Evolutionary conservation across 2,329 filamentous ascomycete genomes (phyloP).

Genomic region (Penicillium italicum): DNA sequence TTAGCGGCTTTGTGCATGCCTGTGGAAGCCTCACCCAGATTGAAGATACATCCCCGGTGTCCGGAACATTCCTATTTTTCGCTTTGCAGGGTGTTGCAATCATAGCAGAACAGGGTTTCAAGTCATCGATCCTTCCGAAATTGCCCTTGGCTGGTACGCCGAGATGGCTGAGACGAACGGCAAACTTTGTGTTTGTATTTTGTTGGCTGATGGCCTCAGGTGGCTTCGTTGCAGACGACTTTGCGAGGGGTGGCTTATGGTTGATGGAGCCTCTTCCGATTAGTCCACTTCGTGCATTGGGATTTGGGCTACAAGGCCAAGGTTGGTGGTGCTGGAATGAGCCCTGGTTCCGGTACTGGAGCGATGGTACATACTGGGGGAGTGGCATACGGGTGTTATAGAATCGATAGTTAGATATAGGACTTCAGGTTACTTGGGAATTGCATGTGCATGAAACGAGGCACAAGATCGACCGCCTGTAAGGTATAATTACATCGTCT

Average conservation of each 20-base stretch:
- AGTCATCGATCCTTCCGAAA: constrained; percentile 35
- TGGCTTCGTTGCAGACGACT: constrained; percentile 68
- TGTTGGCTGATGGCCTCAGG: constrained; percentile 67
- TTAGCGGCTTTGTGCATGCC: constrained; percentile 58
- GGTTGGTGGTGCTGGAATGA: constrained; percentile 65
- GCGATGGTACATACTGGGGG: constrained; percentile 62
- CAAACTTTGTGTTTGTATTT: constrained; percentile 61
- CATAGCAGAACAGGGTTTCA: constrained; percentile 52
- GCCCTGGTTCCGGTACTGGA: constrained; percentile 56
- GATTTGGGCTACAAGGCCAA: constrained; percentile 59
- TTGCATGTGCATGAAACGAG: neutral
- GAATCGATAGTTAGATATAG: neutral
- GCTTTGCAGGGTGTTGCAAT: constrained; percentile 65
- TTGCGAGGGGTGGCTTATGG: constrained; percentile 71
- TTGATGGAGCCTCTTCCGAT: constrained; percentile 77
- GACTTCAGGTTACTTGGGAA: neutral
- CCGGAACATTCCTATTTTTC: constrained; percentile 65
- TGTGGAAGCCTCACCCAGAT: constrained; percentile 65
- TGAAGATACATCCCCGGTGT: constrained; percentile 55
- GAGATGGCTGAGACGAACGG: constrained; percentile 45
- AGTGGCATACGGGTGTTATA: constrained; percentile 45
- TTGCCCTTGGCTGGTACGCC: constrained; percentile 41
- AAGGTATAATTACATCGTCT: neutral
- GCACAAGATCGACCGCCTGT: neutral
- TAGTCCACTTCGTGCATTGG: constrained; percentile 64